Evolutionary conservation across 2,329 filamentous ascomycete species (phyloP).

Genomic region (Keithomyces neogunnii): DNA sequence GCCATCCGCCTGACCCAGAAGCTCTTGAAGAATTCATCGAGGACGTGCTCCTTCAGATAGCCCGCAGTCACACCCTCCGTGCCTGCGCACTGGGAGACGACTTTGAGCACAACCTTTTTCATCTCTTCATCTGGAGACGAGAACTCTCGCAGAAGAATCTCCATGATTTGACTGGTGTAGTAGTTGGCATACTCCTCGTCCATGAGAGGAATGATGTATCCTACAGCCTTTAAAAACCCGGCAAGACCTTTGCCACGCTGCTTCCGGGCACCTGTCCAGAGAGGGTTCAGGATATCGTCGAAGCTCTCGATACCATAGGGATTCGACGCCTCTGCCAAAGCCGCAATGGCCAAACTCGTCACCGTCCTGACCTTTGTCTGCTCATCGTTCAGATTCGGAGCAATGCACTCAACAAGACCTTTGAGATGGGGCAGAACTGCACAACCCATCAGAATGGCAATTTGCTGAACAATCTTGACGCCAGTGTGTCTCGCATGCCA

Average conservation of each 20-base stretch:
- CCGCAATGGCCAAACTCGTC: conserved; percentile 88
- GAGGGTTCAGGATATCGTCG: conserved; percentile 90
- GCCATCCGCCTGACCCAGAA: conserved; percentile 99
- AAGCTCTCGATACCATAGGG: conserved; percentile 99
- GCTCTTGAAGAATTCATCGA: conserved; percentile 96
- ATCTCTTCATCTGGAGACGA: conserved; percentile 97
- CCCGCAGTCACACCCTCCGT: conserved; percentile 91
- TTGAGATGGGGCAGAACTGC: conserved; percentile 93
- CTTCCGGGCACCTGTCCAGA: conserved; percentile 94
- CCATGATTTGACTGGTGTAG: conserved; percentile 98
- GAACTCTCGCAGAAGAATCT: conserved; percentile 92
- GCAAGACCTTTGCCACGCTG: conserved; percentile 94
- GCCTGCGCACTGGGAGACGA: conserved; percentile 89
- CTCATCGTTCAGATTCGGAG: conserved; percentile 91
- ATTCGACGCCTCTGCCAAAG: conserved; percentile 89
- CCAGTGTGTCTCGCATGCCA: conserved; percentile 98
- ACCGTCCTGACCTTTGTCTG: conserved; percentile 97
- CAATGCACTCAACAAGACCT: conserved; percentile 92
- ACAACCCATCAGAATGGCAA: conserved; percentile 97
- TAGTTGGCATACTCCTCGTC: conserved; percentile 99
- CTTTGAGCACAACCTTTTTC: conserved; percentile 98
- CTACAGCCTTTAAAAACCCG: conserved; percentile 93
- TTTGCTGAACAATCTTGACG: conserved; percentile 98
- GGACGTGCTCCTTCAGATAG: conserved; percentile 90
- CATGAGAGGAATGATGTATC: conserved; percentile 98